phyloP scores from a whole-genome alignment of 805 yeast genomes.

The Trichomonascus vanleenenianus region DNA sequence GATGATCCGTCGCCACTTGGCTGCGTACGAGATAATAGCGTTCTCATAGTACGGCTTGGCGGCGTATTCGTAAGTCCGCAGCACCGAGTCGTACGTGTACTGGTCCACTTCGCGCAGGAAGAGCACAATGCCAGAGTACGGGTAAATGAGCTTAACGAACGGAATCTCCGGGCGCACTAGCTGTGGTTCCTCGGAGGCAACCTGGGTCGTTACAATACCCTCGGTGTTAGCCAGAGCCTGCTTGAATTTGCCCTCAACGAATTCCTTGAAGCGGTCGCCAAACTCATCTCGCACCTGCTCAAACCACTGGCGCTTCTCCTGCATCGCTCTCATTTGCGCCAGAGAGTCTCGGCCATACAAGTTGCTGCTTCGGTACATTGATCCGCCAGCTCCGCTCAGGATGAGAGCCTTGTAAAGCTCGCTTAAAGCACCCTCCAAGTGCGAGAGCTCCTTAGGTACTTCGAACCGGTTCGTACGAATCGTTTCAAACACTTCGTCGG shows the following conservation, averaged over 20 bases:
- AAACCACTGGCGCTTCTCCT: constrained; percentile 54
- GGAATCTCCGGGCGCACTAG: constrained; percentile 18
- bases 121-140: constrained; percentile 42
- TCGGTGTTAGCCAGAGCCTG: constrained; percentile 19
- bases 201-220: constrained; percentile 3
- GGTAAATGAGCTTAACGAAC: constrained; percentile 21
- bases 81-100: constrained; percentile 37
- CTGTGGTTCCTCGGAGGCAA: constrained; percentile 10
- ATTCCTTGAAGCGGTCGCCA: constrained; percentile 37
- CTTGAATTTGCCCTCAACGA: constrained; percentile 38
- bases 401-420: constrained; percentile 56
- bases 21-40: constrained; percentile 25
- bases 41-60: constrained; percentile 32
- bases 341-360: constrained; percentile 24
- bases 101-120: constrained; percentile 54
- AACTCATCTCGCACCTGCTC: constrained; percentile 49
- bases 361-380: constrained; percentile 10
- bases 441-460: constrained; percentile 35
- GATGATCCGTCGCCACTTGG: constrained; percentile 22
- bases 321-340: constrained; percentile 54
- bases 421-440: constrained; percentile 47
- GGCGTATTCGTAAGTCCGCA: constrained; percentile 34
- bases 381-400: constrained; percentile 44
- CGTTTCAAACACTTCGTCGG: constrained; percentile 42
- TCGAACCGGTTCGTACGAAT: constrained; percentile 44